Evolutionary conservation across 176 grass and related monocot genomes (phyloP).

Genomic region (Alopecurus myosuroides): DNA sequence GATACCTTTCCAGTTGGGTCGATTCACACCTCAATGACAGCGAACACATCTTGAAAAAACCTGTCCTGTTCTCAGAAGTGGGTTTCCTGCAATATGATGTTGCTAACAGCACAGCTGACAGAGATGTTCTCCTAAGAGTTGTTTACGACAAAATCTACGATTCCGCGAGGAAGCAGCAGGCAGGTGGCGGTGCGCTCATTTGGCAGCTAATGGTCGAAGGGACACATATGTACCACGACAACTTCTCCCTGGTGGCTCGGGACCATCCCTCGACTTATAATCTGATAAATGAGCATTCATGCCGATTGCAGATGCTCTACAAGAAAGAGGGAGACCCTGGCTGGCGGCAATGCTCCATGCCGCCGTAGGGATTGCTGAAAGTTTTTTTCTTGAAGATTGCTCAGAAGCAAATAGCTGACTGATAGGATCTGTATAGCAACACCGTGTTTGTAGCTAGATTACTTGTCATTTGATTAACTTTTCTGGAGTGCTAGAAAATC

Average conservation of each 20-base stretch:
- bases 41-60: slow-evolving; percentile 66
- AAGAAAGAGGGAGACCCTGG: slow-evolving; percentile 31
- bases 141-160: slow-evolving; percentile 84
- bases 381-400: neutral
- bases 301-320: slow-evolving; percentile 47
- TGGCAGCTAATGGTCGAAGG: slow-evolving; percentile 93
- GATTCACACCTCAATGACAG: slow-evolving; percentile 86
- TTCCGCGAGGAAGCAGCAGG: slow-evolving; percentile 61
- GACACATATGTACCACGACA: slow-evolving; percentile 53
- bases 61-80: slow-evolving; percentile 84
- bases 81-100: slow-evolving; percentile 43
- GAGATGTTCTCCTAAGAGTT: slow-evolving; percentile 62
- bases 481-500: no score
- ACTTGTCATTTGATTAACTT: no score
- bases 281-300: slow-evolving; percentile 73
- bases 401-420: neutral
- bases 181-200: slow-evolving; percentile 77
- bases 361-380: neutral
- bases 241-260: slow-evolving; percentile 71
- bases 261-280: slow-evolving; percentile 56
- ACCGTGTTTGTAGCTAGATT: neutral
- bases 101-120: slow-evolving; percentile 47
- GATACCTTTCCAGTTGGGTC: slow-evolving; percentile 87
- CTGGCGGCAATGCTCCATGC: slow-evolving; percentile 23
- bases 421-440: neutral